Conservation (phyloP, 2,329 filamentous ascomycete genomes). For the Tolypocladium sp. region DNA sequence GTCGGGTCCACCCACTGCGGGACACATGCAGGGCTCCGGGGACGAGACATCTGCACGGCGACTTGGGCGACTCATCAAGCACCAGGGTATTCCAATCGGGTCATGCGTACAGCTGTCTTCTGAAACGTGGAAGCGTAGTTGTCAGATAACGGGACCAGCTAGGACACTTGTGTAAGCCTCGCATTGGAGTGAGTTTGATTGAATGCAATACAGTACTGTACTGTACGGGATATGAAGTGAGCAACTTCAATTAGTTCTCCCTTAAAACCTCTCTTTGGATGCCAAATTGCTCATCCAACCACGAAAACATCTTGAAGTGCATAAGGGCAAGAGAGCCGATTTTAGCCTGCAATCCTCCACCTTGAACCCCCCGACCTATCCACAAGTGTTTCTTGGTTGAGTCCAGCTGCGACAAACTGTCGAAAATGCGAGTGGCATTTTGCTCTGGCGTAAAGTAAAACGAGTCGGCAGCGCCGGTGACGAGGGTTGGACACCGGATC, state of each 20-base stretch:
- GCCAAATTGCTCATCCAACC: constrained; percentile 12
- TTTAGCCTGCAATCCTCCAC: constrained; percentile 14
- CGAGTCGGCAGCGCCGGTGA: constrained; percentile 13
- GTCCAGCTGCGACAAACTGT: constrained; percentile 3
- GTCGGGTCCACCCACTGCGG: neutral
- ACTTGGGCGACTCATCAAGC: neutral
- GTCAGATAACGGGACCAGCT: neutral
- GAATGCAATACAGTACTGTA: too few relatives aligned
- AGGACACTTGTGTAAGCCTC: too few relatives aligned
- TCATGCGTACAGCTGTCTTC: neutral
- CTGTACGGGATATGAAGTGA: neutral
- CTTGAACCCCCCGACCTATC: constrained; percentile 6
- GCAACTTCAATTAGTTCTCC: neutral
- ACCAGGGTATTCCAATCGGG: neutral
- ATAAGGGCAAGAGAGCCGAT: constrained; percentile 11
- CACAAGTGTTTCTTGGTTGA: constrained; percentile 11
- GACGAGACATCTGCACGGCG: neutral
- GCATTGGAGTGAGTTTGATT: too few relatives aligned
- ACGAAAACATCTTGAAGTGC: constrained; percentile 11
- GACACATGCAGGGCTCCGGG: neutral
- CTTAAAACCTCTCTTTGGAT: constrained; percentile 1
- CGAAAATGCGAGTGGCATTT: constrained; percentile 7
- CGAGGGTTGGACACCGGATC: constrained; percentile 16
- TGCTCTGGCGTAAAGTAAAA: constrained; percentile 11
- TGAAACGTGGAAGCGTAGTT: too few relatives aligned